Evolutionary conservation across 139 green algal genomes (phyloP), one percentile per base, ranked within the genome.

Genomic region (Micromonas commoda): DNA sequence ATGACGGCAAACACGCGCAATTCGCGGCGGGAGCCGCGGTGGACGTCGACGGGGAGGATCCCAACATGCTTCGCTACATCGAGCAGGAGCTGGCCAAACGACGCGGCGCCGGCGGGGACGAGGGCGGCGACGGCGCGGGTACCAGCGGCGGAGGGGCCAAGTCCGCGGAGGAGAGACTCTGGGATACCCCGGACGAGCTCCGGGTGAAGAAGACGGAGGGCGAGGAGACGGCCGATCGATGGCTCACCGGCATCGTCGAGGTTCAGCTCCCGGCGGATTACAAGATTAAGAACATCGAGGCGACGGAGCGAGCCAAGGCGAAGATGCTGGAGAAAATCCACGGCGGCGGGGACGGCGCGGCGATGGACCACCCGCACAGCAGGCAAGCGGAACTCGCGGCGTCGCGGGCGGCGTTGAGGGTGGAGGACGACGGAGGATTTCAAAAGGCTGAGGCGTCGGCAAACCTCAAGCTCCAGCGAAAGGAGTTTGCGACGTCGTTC

Each of bases 231-330:
- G 69, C 32, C 3, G 32, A 76, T 16, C 28, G 66, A 6, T 73
- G 38, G 39, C 38, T 76, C 39, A 76, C 69, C 23, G 69, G 33
- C 21, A 76, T 76, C 69, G 69, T 63, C 6, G 69, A 76, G 32
- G 69, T 76, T 3, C 32, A 61, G 32, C 32, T 76, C 69, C 20
- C 69, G 45, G 4, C 19, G 23, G 45, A 76, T 2, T 31, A 26
- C 24, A 52, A 53, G 34, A 64, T 76, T 23, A 33, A 63, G 34
- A 76, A 76, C 69, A 76, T 76, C 69, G 69, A 76, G 34, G 69
- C 32, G 24, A 76, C 69, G 34, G 69, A 76, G 34, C 39, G 20
- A 5, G 69, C 69, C 3, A 76, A 76, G 34, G 23, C 13, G 34
- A 35, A 33, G 69, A 63, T 76, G 69, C 34, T 76, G 3, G 69